phyloP scores from a whole-genome alignment of 371 early-diverging fungal genomes.

The Mucor saturninus region DNA sequence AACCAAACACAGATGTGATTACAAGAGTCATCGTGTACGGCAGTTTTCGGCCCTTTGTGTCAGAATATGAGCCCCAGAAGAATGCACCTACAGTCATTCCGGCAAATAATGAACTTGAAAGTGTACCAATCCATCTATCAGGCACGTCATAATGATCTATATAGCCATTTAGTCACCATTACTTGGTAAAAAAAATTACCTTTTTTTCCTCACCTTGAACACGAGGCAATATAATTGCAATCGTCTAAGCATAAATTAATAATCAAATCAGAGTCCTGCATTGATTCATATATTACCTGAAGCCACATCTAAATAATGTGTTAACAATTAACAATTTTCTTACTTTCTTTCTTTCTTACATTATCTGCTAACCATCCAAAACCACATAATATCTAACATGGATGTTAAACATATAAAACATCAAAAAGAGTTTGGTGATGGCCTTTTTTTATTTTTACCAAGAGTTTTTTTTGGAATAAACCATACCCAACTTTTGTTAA shows the following conservation, averaged over 20 bases:
- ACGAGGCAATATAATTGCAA: slow-evolving; percentile 67
- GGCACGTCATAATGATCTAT: slow-evolving; percentile 64
- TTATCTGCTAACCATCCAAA: slow-evolving; percentile 90
- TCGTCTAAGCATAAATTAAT: slow-evolving; percentile 49
- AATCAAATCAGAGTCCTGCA: background rate
- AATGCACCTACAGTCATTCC: slow-evolving; percentile 87
- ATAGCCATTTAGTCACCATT: background rate
- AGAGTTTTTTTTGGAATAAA: slow-evolving; percentile 74
- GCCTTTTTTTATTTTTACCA: slow-evolving; percentile 47
- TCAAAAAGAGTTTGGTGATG: background rate
- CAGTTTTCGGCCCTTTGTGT: slow-evolving; percentile 76
- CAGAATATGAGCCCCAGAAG: slow-evolving; percentile 83
- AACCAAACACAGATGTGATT: slow-evolving; percentile 75
- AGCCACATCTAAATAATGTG: slow-evolving; percentile 63
- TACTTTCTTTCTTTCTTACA: slow-evolving; percentile 45
- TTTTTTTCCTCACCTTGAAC: slow-evolving; percentile 43
- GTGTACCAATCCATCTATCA: slow-evolving; percentile 63
- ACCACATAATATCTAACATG: slow-evolving; percentile 69
- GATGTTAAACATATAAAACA: background rate
- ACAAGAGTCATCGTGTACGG: slow-evolving; percentile 81
- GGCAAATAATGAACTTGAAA: slow-evolving; percentile 72
- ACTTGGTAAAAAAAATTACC: background rate
- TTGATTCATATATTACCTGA: slow-evolving; percentile 48
- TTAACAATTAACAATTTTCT: background rate
- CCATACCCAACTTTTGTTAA: slow-evolving; percentile 79